These are phyloP conservation scores for Russula sp. DNA, from an alignment of 768 basidiomycete species.

Conservation along the genomic window DNA sequence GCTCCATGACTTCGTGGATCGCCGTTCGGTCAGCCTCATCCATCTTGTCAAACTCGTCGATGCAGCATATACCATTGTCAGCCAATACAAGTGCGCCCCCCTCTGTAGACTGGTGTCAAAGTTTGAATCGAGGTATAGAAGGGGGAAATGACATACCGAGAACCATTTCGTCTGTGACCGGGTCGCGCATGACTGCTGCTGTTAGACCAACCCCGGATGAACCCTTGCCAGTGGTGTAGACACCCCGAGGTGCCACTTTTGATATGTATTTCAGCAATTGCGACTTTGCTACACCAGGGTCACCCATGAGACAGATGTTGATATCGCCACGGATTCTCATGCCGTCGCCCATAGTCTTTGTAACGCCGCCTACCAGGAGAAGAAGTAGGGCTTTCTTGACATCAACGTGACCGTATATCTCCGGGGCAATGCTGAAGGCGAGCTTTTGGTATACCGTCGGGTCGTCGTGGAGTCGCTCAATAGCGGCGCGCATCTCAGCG, in stretches of 20 bases:
- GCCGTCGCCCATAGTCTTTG: conserved; percentile 91
- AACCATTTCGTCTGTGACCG: conserved; percentile 99
- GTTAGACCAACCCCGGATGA: conserved; percentile 98
- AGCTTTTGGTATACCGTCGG: conserved; percentile 82
- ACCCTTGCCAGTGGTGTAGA: conserved; percentile 98
- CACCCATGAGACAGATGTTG: conserved; percentile 98
- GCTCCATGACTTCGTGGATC: conserved; percentile 99
- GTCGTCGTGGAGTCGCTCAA: conserved; percentile 65
- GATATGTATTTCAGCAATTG: conserved; percentile 97
- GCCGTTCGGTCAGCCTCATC: conserved; percentile 96
- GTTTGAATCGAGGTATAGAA: neutral
- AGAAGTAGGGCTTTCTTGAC: conserved; percentile 95
- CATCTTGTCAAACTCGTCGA: conserved; percentile 99
- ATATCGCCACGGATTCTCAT: conserved; percentile 99
- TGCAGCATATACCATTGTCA: conserved; percentile 99
- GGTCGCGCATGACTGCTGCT: conserved; percentile 98
- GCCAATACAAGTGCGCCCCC: conserved; percentile 98
- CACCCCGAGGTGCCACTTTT: conserved; percentile 94
- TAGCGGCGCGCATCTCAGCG: conserved; percentile 65
- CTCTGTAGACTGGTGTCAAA: conserved; percentile 48
- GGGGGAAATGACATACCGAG: conserved; percentile 57
- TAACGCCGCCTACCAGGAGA: conserved; percentile 91
- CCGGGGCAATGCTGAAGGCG: conserved; percentile 92
- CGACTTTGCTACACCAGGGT: conserved; percentile 98
- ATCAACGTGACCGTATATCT: conserved; percentile 96